Evolutionary conservation across 192 early-diverging fungal genomes (phyloP).

Genomic region (Backusella macrospora): DNA sequence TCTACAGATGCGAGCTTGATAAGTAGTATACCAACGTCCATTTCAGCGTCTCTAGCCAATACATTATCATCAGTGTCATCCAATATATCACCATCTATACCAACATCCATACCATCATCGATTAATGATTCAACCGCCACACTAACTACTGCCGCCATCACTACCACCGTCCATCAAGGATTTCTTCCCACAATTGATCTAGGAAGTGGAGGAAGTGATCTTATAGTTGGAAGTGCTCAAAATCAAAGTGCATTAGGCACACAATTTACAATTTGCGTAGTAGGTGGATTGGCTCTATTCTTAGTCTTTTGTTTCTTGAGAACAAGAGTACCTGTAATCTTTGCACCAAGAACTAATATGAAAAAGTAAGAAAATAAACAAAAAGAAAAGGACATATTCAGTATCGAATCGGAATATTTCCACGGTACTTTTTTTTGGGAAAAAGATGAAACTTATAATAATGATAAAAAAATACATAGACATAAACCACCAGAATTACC

Average conservation of each 20-base stretch:
- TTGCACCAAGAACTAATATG: conserved; percentile 37
- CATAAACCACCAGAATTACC: conserved; percentile 50
- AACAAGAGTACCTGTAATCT: conserved; percentile 31
- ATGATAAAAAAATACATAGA: conserved; percentile 27
- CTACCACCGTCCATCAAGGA: background rate
- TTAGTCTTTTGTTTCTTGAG: conserved; percentile 32
- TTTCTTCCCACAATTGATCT: background rate
- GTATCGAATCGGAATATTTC: conserved; percentile 2
- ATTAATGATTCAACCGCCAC: background rate
- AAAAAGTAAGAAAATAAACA: conserved; percentile 32
- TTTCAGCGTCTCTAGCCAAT: background rate
- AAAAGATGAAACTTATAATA: background rate
- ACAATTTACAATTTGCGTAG: conserved; percentile 27
- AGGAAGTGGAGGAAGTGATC: conserved; percentile 3
- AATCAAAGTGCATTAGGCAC: conserved; percentile 30
- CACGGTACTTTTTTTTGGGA: background rate
- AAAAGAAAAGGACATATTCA: too few relatives aligned
- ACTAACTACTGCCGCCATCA: background rate
- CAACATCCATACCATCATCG: background rate
- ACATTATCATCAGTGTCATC: background rate
- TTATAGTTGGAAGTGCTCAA: conserved; percentile 10
- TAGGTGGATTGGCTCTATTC: conserved; percentile 32
- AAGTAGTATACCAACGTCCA: background rate
- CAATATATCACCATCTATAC: background rate
- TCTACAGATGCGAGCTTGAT: background rate